Evolutionary conservation across 2,329 filamentous ascomycete genomes (phyloP).

Genomic region (Aspergillus brasiliensis): DNA sequence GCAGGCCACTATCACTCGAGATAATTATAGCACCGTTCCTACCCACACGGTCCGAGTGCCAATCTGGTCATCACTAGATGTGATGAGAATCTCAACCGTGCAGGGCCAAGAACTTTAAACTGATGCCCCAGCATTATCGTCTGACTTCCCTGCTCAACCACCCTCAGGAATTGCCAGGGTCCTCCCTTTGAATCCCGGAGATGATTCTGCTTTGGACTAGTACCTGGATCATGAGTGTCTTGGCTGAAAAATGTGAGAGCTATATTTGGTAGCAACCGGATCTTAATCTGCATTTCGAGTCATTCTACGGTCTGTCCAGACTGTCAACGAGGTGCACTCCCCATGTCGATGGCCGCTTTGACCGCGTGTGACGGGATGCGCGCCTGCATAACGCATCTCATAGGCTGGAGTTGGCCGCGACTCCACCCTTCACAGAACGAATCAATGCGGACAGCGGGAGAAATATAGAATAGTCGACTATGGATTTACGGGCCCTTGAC

Average conservation of each 20-base stretch:
- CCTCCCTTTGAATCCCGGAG: conserved; percentile 7
- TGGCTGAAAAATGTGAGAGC: not conserved
- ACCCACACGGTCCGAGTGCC: conserved; percentile 11
- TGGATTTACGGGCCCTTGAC: not conserved
- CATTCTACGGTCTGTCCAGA: not conserved
- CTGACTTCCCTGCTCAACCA: conserved; percentile 2
- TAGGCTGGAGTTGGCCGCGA: conserved; percentile 25
- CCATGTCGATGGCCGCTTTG: conserved; percentile 9
- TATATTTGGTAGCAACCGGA: conserved; percentile 23
- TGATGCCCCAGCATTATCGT: conserved; percentile 3
- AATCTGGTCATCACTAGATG: conserved; percentile 13
- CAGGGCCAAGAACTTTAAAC: conserved; percentile 19
- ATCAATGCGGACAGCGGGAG: conserved; percentile 15
- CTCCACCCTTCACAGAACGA: conserved; percentile 17
- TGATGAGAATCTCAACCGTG: conserved; percentile 20
- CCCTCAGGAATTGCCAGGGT: not conserved
- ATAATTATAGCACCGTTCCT: not conserved
- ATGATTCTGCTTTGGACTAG: conserved; percentile 19
- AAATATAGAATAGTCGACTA: not conserved
- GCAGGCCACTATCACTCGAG: not conserved
- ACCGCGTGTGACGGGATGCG: conserved; percentile 28
- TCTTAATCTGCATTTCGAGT: conserved; percentile 2
- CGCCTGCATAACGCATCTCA: conserved; percentile 34
- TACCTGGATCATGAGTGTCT: conserved; percentile 5
- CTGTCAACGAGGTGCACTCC: not conserved